A percentile compares a stretch with the other conserved stretches of the same genome.
Evolutionary conservation across 768 basidiomycete species (phyloP).

Genomic region (Tylopilus rubrobrunneus): DNA sequence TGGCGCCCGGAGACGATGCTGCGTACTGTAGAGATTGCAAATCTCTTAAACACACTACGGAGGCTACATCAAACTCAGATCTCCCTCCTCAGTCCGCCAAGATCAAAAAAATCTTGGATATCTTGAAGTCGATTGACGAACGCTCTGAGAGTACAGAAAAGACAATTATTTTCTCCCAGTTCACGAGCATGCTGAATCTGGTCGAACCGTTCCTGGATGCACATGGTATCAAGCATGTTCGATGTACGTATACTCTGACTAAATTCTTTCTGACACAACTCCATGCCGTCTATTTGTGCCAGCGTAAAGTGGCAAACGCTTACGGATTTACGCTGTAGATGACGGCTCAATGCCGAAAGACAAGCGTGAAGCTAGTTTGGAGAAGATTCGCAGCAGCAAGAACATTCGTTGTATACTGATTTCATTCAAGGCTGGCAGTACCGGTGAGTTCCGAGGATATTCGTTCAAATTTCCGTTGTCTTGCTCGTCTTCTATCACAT

Average conservation of each 20-base stretch:
- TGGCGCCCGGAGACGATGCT: constrained; percentile 21
- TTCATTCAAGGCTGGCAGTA: constrained; percentile 94
- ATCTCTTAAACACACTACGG: constrained; percentile 46
- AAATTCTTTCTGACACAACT: not conserved
- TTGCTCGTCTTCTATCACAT: not conserved
- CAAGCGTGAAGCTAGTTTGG: constrained; percentile 71
- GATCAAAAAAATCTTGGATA: constrained; percentile 73
- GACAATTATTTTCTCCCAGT: constrained; percentile 95
- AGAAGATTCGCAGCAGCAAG: constrained; percentile 61
- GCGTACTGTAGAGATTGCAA: constrained; percentile 61
- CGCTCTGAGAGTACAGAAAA: constrained; percentile 67
- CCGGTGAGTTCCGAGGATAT: constrained; percentile 47
- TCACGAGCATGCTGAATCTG: constrained; percentile 83
- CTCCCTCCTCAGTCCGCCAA: constrained; percentile 80
- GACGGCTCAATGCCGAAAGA: constrained; percentile 82
- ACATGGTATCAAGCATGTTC: constrained; percentile 65
- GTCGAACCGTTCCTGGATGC: constrained; percentile 79
- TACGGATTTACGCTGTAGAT: constrained; percentile 45
- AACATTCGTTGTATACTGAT: constrained; percentile 78
- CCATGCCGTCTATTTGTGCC: not conserved
- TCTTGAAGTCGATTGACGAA: constrained; percentile 62
- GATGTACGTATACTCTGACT: constrained; percentile 60
- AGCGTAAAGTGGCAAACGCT: not conserved
- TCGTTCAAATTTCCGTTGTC: not conserved
- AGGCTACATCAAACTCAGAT: constrained; percentile 11